Conservation (phyloP, 192 early-diverging fungal genomes). For the Tieghemiomyces parasiticus region DNA sequence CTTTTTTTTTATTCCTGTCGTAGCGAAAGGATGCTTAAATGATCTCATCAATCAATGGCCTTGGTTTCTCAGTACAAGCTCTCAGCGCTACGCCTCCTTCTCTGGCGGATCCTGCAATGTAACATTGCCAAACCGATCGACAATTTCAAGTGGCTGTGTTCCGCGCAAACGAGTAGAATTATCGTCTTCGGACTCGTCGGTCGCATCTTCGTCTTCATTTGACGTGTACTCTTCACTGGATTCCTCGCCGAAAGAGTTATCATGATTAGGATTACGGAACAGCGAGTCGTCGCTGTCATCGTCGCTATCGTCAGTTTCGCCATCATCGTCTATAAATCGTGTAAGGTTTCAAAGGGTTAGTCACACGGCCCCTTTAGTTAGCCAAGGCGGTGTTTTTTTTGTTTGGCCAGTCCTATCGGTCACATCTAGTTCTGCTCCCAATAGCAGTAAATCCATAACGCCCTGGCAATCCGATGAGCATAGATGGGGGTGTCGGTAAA, state of each 20-base stretch:
- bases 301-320: constrained; percentile 5
- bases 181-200: constrained; percentile 15
- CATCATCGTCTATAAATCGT: constrained; percentile 8
- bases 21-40: too few species aligned
- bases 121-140: constrained; percentile 13
- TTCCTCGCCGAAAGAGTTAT: constrained; percentile 3
- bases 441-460: constrained; percentile 4
- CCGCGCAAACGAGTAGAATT: not conserved
- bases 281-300: constrained; percentile 8
- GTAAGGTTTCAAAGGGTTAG: too few species aligned
- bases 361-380: too few species aligned
- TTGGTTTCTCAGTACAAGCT: too few species aligned
- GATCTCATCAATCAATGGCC: too few species aligned
- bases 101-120: too few species aligned
- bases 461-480: not conserved
- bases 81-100: too few species aligned
- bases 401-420: too few species aligned
- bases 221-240: constrained; percentile 5
- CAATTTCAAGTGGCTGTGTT: constrained; percentile 10
- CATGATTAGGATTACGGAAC: constrained; percentile 14
- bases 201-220: constrained; percentile 11
- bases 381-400: too few species aligned
- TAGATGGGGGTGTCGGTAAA: not conserved
- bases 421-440: not conserved
- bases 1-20: too few species aligned